These are phyloP conservation scores for Sesbania bispinosa DNA, from an alignment of 306 rosid genomes.

Conservation along the genomic window DNA sequence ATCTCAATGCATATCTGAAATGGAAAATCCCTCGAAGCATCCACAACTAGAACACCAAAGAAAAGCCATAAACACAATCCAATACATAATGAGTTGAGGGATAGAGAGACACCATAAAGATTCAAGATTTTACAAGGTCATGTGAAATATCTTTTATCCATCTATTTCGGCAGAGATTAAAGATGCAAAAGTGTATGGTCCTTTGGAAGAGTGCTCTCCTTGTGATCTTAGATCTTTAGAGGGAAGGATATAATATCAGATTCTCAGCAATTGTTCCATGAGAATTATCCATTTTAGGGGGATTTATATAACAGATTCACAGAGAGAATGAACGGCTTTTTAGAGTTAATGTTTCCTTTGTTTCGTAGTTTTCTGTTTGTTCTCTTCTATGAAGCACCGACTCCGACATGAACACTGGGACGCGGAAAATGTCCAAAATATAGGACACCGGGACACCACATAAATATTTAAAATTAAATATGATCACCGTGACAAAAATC, in stretches of 20 bases:
- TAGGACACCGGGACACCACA: too few species aligned
- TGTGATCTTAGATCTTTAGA: background rate
- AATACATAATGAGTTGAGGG: background rate
- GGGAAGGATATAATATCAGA: background rate
- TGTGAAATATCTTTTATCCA: conserved; percentile 1
- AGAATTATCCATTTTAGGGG: background rate
- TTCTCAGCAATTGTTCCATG: background rate
- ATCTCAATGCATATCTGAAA: background rate
- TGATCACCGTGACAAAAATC: too few species aligned
- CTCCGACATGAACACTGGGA: too few species aligned
- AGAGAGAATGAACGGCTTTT: background rate
- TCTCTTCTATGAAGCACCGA: too few species aligned
- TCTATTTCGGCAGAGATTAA: background rate
- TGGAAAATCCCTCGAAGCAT: background rate
- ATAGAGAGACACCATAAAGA: background rate
- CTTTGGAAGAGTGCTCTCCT: background rate
- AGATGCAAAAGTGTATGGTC: background rate
- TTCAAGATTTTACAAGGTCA: background rate
- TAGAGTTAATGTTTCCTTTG: background rate
- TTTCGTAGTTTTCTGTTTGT: conserved; percentile 1
- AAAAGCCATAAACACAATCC: background rate
- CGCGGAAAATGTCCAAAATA: too few species aligned
- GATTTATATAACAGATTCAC: background rate
- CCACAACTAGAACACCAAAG: background rate
- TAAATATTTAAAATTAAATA: too few species aligned